Percentiles rank a stretch among this genome's conserved stretches.
Conservation (phyloP, 768 basidiomycete genomes). For the Leccinum obscurum region DNA sequence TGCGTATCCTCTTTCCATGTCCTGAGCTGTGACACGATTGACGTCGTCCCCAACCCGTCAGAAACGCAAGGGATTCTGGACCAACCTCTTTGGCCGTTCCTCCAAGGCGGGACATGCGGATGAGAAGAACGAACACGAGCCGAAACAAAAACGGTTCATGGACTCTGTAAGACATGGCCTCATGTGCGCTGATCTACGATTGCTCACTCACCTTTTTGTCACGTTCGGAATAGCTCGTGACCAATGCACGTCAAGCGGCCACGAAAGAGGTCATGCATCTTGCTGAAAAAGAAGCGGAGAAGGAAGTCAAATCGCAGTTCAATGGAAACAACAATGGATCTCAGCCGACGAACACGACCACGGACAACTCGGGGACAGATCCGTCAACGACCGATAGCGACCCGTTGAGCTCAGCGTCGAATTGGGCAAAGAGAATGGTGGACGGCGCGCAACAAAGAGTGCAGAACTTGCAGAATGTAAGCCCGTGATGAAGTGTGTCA, state of each 20-base stretch:
- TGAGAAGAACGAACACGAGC: neutral
- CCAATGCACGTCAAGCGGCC: slow-evolving; percentile 8
- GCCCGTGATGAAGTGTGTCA: neutral
- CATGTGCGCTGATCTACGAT: neutral
- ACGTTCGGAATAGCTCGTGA: neutral
- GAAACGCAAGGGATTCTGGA: slow-evolving; percentile 22
- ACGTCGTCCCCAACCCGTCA: neutral
- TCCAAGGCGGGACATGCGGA: neutral
- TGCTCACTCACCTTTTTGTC: neutral
- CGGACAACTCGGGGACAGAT: neutral
- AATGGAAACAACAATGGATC: neutral
- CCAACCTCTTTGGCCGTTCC: slow-evolving; percentile 9
- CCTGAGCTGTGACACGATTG: neutral
- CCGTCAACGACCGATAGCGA: neutral
- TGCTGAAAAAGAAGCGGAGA: slow-evolving; percentile 12
- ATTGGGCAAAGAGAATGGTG: slow-evolving; percentile 20
- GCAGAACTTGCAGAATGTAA: slow-evolving; percentile 9
- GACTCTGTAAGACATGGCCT: neutral
- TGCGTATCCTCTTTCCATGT: neutral
- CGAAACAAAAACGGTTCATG: slow-evolving; percentile 10
- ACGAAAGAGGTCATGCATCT: slow-evolving; percentile 5
- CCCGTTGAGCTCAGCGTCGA: slow-evolving; percentile 7
- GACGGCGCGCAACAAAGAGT: slow-evolving; percentile 14
- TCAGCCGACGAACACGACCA: neutral
- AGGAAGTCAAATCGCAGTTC: slow-evolving; percentile 5